Conservation (phyloP, 129 eudicot genomes). For the Artemisia argyi region DNA sequence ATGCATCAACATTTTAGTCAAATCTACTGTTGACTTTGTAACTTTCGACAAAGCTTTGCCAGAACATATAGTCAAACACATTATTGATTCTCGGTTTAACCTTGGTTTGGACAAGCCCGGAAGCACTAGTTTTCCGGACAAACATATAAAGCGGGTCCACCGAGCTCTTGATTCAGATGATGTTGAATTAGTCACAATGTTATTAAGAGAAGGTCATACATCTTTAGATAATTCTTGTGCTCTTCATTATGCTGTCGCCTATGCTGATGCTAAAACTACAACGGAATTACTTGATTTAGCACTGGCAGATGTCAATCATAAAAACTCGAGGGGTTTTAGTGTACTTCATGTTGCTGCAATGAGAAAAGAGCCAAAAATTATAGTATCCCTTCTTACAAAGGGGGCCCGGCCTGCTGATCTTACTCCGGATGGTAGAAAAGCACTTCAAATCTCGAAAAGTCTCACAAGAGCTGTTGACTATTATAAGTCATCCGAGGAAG, state of each 20-base stretch:
- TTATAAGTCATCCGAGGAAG: slow-evolving; percentile 59
- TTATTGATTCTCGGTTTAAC: slow-evolving; percentile 51
- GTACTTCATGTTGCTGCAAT: slow-evolving; percentile 86
- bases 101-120: slow-evolving; percentile 59
- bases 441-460: slow-evolving; percentile 82
- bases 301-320: slow-evolving; percentile 80
- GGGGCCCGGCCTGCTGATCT: slow-evolving; percentile 87
- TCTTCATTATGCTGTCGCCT: slow-evolving; percentile 92
- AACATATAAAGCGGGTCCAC: slow-evolving; percentile 91
- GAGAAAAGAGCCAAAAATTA: slow-evolving; percentile 92
- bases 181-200: slow-evolving; percentile 85
- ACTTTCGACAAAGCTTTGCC: slow-evolving; percentile 86
- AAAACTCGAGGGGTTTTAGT: slow-evolving; percentile 64
- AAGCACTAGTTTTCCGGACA: slow-evolving; percentile 59
- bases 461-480: slow-evolving; percentile 74
- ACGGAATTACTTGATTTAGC: slow-evolving; percentile 87
- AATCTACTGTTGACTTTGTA: slow-evolving; percentile 67
- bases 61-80: slow-evolving; percentile 56
- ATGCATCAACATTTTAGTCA: slow-evolving; percentile 67
- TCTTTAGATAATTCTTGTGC: slow-evolving; percentile 84
- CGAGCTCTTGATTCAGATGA: slow-evolving; percentile 94
- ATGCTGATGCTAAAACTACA: slow-evolving; percentile 88
- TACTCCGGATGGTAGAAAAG: slow-evolving; percentile 85
- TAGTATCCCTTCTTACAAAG: slow-evolving; percentile 83
- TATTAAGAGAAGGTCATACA: slow-evolving; percentile 80